Evolutionary conservation across 352 stramenopile species (phyloP), one percentile per base, ranked within the genome.

Genomic region (Halophytophthora polymorphica): DNA sequence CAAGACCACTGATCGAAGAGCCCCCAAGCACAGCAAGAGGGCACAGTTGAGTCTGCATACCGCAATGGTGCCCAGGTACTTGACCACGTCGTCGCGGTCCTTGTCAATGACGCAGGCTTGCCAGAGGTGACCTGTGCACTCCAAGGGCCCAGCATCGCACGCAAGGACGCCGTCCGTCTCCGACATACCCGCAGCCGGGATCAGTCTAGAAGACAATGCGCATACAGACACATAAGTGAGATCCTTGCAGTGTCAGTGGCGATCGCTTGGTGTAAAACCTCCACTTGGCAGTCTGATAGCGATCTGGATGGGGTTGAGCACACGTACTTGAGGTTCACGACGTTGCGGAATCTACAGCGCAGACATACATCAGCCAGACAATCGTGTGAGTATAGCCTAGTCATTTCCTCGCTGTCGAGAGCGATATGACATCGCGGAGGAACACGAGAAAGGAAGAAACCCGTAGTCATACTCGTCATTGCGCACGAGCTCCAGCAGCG

Each of bases 81-180:
- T 90, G 63, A 84, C 59, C 15, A 90, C 75, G 43, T 90, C 80
- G 25, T 74, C 52, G n/a, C 62, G 69, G 60, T 90, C 66, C 45
- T 81, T 88, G 18, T 90, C 78, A 41, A 93, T 73, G 50, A 87
- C 65, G 50, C 83, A 93, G 40, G 61, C 69, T 28, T 88, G 54
- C 76, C 75, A 87, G 41, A 68, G 76, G 45, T 93, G 83, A 31
- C 80, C 83, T 14, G 74, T 79, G 63, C 83, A 93, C 55, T 93
- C 83, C 48, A 83, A 29, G 12, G 69, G 42, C 17, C 81, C 83
- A 19, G 68, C 75, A 45, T 88, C 74, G 51, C 83, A 93, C 39
- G 68, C 53, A 29, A 91, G 68, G 2, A 64, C 54, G 13, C 77
- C 77, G 25, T 88, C 53, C 48, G 83, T 71, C 34, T 86, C 76